These are phyloP conservation scores for Xylariaceae sp. DNA, from an alignment of 2,329 filamentous ascomycete genomes.

Conservation along the genomic window DNA sequence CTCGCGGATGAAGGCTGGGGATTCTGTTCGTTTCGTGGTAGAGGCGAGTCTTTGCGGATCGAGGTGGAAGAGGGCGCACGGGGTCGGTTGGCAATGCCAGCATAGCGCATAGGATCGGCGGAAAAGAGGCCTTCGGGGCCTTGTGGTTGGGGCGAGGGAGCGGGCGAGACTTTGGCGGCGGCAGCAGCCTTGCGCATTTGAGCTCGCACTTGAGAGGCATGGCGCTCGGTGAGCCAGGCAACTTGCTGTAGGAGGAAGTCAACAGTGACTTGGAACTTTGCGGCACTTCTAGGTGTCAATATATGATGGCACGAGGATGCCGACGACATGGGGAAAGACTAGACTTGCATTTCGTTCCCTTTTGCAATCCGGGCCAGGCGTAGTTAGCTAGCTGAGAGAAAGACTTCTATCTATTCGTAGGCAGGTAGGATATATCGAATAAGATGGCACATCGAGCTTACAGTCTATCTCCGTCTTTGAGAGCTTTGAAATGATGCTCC, in stretches of 20 bases:
- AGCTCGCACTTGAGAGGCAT: slow-evolving; percentile 81
- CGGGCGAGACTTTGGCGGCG: slow-evolving; percentile 49
- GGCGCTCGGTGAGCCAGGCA: slow-evolving; percentile 86
- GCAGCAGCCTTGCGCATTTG: slow-evolving; percentile 75
- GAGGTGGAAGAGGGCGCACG: slow-evolving; percentile 50
- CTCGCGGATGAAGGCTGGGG: slow-evolving; percentile 40
- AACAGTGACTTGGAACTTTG: slow-evolving; percentile 75
- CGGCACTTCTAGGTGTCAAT: slow-evolving; percentile 48
- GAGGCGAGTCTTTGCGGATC: slow-evolving; percentile 52
- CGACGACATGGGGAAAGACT: slow-evolving; percentile 9
- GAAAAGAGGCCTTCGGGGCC: slow-evolving; percentile 39
- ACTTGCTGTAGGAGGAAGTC: slow-evolving; percentile 89
- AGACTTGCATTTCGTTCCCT: slow-evolving; percentile 72
- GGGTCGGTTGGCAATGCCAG: slow-evolving; percentile 41
- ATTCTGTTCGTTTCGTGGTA: slow-evolving; percentile 43
- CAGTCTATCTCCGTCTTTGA: slow-evolving; percentile 84
- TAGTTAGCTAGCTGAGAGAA: not conserved
- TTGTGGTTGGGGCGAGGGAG: slow-evolving; percentile 52
- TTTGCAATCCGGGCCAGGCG: not conserved
- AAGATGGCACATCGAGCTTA: slow-evolving; percentile 37
- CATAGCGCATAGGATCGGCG: slow-evolving; percentile 47
- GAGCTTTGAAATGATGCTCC: slow-evolving; percentile 80
- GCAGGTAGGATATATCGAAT: slow-evolving; percentile 3
- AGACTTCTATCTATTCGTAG: not conserved
- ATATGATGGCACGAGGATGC: slow-evolving; percentile 3